Percentiles rank a stretch among this genome's conserved stretches.
Evolutionary conservation across 306 rosid genomes (phyloP).

Genomic region (Luffa acutangula): DNA sequence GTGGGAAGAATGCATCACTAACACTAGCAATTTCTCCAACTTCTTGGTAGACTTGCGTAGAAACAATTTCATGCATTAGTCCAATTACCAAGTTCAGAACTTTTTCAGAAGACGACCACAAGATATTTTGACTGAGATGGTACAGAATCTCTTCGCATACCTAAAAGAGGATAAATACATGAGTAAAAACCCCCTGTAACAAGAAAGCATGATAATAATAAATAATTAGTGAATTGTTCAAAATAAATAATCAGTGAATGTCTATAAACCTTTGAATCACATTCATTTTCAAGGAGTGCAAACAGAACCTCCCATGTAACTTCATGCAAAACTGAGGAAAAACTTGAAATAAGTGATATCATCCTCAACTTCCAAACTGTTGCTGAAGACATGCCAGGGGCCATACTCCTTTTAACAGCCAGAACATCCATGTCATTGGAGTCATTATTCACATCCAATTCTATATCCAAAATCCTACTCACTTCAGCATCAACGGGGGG

Average conservation of each 20-base stretch:
- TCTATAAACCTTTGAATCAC: slow-evolving; percentile 49
- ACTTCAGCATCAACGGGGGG: slow-evolving; percentile 26
- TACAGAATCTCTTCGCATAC: slow-evolving; percentile 52
- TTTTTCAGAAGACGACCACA: slow-evolving; percentile 54
- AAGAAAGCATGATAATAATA: neutral
- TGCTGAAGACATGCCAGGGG: slow-evolving; percentile 26
- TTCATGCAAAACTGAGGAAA: slow-evolving; percentile 49
- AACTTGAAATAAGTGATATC: slow-evolving; percentile 51
- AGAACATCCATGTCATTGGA: slow-evolving; percentile 49
- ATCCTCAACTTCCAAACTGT: slow-evolving; percentile 62
- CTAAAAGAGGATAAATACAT: slow-evolving; percentile 24
- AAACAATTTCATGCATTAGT: neutral
- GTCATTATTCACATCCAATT: slow-evolving; percentile 63
- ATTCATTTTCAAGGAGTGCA: slow-evolving; percentile 50
- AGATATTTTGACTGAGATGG: slow-evolving; percentile 57
- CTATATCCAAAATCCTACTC: slow-evolving; percentile 70
- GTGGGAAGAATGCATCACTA: slow-evolving; percentile 6
- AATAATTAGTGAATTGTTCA: neutral
- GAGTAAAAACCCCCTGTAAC: neutral
- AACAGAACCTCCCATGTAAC: slow-evolving; percentile 62
- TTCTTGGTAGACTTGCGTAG: neutral
- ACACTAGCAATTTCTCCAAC: neutral
- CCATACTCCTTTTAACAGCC: slow-evolving; percentile 26
- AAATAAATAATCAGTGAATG: slow-evolving; percentile 6
- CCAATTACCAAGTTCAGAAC: slow-evolving; percentile 51